A percentile compares a stretch with the other conserved stretches of the same genome.
Conservation (phyloP, 495 filamentous ascomycete genomes). For the Aspergillus biplanus region DNA sequence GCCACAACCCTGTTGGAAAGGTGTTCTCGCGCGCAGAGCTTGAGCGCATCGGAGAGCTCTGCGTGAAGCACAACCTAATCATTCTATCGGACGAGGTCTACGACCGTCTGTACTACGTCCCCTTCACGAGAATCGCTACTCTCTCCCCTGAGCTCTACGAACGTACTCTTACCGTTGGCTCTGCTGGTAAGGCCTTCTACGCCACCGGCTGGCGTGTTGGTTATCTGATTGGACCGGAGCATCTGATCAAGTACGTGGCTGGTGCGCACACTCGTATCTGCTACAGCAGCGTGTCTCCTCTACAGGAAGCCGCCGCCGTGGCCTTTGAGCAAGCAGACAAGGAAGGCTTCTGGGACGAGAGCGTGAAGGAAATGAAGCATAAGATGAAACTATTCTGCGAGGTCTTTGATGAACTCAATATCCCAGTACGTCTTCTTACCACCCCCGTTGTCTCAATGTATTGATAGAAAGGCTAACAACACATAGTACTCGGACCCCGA, state of each 20-base stretch:
- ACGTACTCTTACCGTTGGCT: conserved; percentile 90
- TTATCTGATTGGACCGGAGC: conserved; percentile 87
- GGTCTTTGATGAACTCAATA: conserved; percentile 83
- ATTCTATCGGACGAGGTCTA: conserved; percentile 97
- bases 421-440: conserved; percentile 58
- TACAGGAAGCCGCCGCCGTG: conserved; percentile 95
- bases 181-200: conserved; percentile 97
- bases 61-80: conserved; percentile 90
- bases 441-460: background rate
- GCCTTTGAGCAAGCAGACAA: conserved; percentile 90
- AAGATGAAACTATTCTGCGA: conserved; percentile 88
- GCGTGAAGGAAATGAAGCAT: conserved; percentile 80
- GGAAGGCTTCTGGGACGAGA: conserved; percentile 86
- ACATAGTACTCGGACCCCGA: conserved; percentile 81
- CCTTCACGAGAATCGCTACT: conserved; percentile 90
- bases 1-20: conserved; percentile 97
- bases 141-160: conserved; percentile 84
- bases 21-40: conserved; percentile 85
- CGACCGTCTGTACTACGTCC: conserved; percentile 91
- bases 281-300: conserved; percentile 88
- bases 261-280: conserved; percentile 96
- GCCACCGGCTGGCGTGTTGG: conserved; percentile 96
- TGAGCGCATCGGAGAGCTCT: conserved; percentile 83
- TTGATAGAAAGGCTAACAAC: too few relatives aligned
- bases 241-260: conserved; percentile 88